These are phyloP conservation scores for Tuber aestivum DNA, from an alignment of 495 filamentous ascomycete genomes.

Conservation along the genomic window DNA sequence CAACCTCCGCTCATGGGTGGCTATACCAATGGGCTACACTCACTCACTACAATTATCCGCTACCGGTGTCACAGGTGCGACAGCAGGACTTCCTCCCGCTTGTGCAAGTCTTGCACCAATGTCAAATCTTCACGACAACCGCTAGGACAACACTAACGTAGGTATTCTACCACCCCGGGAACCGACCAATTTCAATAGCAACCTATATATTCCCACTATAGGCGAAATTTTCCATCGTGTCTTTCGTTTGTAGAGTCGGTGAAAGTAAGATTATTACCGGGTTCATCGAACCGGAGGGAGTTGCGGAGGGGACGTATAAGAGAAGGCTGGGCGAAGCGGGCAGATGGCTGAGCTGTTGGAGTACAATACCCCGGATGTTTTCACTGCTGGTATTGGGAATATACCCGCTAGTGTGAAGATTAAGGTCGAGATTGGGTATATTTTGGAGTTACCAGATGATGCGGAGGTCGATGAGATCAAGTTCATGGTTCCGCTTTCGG, in stretches of 20 bases:
- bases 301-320: constrained; percentile 52
- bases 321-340: constrained; percentile 52
- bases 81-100: constrained; percentile 50
- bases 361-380: too few relatives aligned
- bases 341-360: constrained; percentile 58
- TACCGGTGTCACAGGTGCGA: background rate
- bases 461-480: constrained; percentile 55
- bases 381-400: too few relatives aligned
- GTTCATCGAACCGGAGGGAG: constrained; percentile 55
- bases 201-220: constrained; percentile 62
- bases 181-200: constrained; percentile 48
- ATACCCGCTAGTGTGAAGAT: too few relatives aligned
- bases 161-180: constrained; percentile 53
- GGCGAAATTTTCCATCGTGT: constrained; percentile 58
- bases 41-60: background rate
- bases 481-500: constrained; percentile 60
- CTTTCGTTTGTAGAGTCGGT: constrained; percentile 55
- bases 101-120: constrained; percentile 49
- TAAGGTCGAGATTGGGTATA: too few relatives aligned
- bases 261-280: constrained; percentile 49
- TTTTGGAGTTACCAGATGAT: constrained; percentile 62
- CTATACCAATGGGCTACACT: background rate
- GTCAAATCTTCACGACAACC: constrained; percentile 52
- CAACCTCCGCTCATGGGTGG: background rate
- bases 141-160: constrained; percentile 57